Evolutionary conservation across 208 protist genomes (phyloP), one percentile per base, ranked within the genome.

Genomic region (Trypanosoma boissoni): DNA sequence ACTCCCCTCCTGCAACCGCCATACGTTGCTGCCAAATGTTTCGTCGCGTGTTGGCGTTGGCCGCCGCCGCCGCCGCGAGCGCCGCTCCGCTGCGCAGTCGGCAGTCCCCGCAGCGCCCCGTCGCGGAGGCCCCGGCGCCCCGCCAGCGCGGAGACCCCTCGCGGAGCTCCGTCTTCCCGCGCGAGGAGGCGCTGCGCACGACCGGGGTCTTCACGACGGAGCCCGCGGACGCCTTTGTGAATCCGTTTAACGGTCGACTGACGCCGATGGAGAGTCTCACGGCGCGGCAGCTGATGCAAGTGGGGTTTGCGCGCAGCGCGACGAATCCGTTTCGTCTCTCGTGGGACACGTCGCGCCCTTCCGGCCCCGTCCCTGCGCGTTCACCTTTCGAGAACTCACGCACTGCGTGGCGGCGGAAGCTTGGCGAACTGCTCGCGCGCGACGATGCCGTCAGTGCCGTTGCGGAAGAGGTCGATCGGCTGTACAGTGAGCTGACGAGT

Each of bases 181-280:
- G 8, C 6, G 7, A 6, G 9, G 9, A 6, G 21, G 9, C 44
- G 8, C 8, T 50, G 6, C 14, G 44, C 12, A 31, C 14, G 21
- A 14, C 7, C 9, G 9, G 54, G 29, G 54, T 59, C 26, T n/a
- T 23, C 18, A 12, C 24, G 44, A 50, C 44, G 44, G 26, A 50
- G 23, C 21, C 26, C 9, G 6, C 10, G 44, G 57, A 56, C 34
- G 57, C 32, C 31, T 76, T 89, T 46, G 61, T 95, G 24, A 90
- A 95, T 58, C 85, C 88, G 3, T 95, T 95, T 70, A 88, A 58
- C 21, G 78, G 80, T 20, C 78, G 77, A 28, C 55, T 88, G 3
- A 67, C 74, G 7, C 24, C 50, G 8, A n/a, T 57, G 1, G 34
- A 39, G 26, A 67, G 65, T n/a, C 50, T 46, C 14, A 12, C 57